phyloP scores from a whole-genome alignment of 2,329 filamentous ascomycete genomes.

The Sarocladium oryzae region DNA sequence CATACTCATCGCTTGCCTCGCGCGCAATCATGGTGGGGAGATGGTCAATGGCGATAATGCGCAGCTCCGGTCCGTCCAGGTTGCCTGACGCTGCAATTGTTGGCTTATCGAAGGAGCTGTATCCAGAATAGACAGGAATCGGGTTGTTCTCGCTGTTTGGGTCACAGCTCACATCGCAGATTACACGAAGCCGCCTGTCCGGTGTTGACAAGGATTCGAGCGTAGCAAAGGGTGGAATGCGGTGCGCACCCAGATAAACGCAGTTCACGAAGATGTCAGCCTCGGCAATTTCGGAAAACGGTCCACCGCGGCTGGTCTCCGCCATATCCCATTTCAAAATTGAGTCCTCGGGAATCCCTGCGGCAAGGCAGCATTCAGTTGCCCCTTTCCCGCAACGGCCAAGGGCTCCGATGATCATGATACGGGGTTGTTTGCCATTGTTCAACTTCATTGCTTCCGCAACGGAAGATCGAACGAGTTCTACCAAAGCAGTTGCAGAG shows the following conservation, averaged over 20 bases:
- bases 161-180: constrained; percentile 71
- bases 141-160: constrained; percentile 61
- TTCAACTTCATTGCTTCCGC: constrained; percentile 4
- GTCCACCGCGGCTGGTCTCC: constrained; percentile 66
- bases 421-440: constrained; percentile 56
- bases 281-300: constrained; percentile 69
- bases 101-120: constrained; percentile 76
- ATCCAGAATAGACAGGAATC: constrained; percentile 71
- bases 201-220: constrained; percentile 49
- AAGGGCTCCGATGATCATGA: constrained; percentile 80
- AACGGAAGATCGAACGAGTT: no score
- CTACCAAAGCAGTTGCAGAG: constrained; percentile 8
- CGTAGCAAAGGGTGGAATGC: constrained; percentile 71
- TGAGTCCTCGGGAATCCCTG: constrained; percentile 12
- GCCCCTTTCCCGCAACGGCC: constrained; percentile 81
- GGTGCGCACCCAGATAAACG: constrained; percentile 62
- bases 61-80: constrained; percentile 51
- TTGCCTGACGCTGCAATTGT: constrained; percentile 48
- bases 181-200: constrained; percentile 66
- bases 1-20: constrained; percentile 80
- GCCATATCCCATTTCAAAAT: constrained; percentile 67
- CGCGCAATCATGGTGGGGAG: constrained; percentile 72
- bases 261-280: constrained; percentile 74
- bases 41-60: constrained; percentile 80
- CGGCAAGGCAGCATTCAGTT: not conserved